These are phyloP conservation scores for Cladosporium cucumerinum DNA, from an alignment of 2,329 filamentous ascomycete genomes.

Conservation along the genomic window DNA sequence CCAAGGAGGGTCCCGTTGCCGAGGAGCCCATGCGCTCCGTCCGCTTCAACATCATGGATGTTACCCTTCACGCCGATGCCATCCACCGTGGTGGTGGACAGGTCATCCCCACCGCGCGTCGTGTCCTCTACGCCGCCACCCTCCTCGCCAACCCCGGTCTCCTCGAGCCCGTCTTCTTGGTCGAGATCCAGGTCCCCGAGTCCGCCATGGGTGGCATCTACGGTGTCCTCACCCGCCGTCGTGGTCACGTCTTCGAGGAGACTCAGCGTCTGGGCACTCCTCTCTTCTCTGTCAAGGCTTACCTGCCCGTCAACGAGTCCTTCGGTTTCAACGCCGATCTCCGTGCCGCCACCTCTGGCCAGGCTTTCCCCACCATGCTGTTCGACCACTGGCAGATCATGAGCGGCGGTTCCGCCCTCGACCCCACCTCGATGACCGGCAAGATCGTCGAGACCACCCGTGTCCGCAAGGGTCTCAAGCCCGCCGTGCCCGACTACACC, in stretches of 20 bases:
- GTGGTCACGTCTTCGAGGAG: slow-evolving; percentile 99
- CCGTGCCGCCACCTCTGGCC: slow-evolving; percentile 85
- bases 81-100: slow-evolving; percentile 99
- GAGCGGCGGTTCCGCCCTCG: slow-evolving; percentile 87
- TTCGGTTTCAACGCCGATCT: slow-evolving; percentile 99
- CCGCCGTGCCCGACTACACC: slow-evolving; percentile 84
- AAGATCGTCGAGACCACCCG: slow-evolving; percentile 83
- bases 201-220: slow-evolving; percentile 99
- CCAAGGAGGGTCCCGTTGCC: slow-evolving; percentile 92
- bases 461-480: slow-evolving; percentile 99
- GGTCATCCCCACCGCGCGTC: slow-evolving; percentile 95
- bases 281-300: slow-evolving; percentile 98
- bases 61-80: slow-evolving; percentile 98
- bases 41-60: slow-evolving; percentile 99
- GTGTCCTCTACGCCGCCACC: slow-evolving; percentile 90
- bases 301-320: slow-evolving; percentile 93
- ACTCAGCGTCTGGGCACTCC: slow-evolving; percentile 98
- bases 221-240: slow-evolving; percentile 92
- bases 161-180: slow-evolving; percentile 96
- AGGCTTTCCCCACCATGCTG: slow-evolving; percentile 98
- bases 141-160: slow-evolving; percentile 89
- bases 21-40: slow-evolving; percentile 97
- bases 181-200: slow-evolving; percentile 99
- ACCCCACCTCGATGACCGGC: slow-evolving; percentile 77
- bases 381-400: slow-evolving; percentile 99